phyloP scores from a whole-genome alignment of 257 asterid species.

The Solanum bulbocastanum region DNA sequence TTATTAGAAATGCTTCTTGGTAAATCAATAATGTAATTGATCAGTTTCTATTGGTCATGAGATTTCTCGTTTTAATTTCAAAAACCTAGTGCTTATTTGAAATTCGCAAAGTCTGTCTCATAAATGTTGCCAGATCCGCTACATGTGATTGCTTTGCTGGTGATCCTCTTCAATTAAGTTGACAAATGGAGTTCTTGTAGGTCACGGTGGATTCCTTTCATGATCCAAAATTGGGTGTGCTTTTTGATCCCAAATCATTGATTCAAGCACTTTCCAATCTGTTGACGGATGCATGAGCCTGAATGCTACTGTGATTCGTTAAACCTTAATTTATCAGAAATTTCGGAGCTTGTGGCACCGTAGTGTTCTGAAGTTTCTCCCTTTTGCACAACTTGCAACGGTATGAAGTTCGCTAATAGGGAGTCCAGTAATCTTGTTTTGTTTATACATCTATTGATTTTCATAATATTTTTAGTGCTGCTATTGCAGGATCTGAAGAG shows the following conservation, averaged over 20 bases:
- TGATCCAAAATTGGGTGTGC: conserved; percentile 50
- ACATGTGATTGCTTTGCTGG: background rate
- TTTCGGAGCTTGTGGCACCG: background rate
- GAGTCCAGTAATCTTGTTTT: background rate
- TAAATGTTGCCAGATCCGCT: background rate
- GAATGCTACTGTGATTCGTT: conserved; percentile 8
- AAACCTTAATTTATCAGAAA: background rate
- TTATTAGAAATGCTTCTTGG: background rate
- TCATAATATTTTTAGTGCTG: background rate
- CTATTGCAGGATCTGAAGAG: background rate
- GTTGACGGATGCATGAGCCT: conserved; percentile 16
- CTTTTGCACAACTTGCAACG: background rate
- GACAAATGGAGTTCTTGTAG: conserved; percentile 24
- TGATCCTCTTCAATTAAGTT: background rate
- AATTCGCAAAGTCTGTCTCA: background rate
- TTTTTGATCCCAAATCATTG: conserved; percentile 67
- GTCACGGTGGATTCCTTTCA: conserved; percentile 62
- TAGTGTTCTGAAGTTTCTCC: background rate
- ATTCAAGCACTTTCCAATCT: conserved; percentile 53
- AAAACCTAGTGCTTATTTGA: background rate
- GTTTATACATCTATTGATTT: background rate
- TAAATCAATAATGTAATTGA: background rate
- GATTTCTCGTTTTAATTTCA: background rate
- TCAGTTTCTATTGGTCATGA: background rate
- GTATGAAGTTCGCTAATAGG: background rate